Evolutionary conservation across 2,329 filamentous ascomycete genomes (phyloP), one percentile per base, ranked within the genome.

Genomic region (Fusarium sp.): DNA sequence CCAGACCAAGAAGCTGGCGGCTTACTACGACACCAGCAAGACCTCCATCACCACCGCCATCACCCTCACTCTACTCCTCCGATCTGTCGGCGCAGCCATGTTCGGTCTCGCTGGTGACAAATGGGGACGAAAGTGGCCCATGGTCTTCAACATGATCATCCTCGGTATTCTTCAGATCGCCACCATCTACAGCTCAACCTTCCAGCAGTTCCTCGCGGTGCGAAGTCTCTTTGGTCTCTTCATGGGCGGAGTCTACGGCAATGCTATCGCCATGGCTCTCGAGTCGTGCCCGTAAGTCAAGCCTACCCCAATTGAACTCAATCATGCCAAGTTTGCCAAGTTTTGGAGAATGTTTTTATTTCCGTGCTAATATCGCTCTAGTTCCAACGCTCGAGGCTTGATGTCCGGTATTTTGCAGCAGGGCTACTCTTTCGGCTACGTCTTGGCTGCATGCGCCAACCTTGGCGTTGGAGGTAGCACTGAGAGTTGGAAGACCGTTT

Each of bases 361-460:
- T 51, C 68, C 70, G 58, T 63, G 56, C 69, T 78, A 74, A 75
- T 47, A 66, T 56, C 63, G 62, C 26, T 18, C 30, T 72, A 88
- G 87, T 63, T 82, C 84, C 52, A 89, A 93, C 64, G 91, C 93
- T 13, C 88, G 94, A 80, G 94, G 94, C 75, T 85, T 96, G 42
- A 93, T 96, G 89, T 94, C 91, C 20, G 94, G 94, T 61, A 93
- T 96, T 57, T 83, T 96, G 24, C 94, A 96, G 78, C 93, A 95
- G 81, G 94, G 94, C 6, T 95, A 95, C 80, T 92, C 92, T 0
- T 88, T 95, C 72, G 94, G 94, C 38, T 96, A 96, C 78, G 90
- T 96, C 45, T 87, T 94, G 71, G 94, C 94, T 11, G 93, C 93
- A 6, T 92, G 90, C 78, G 90, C 89, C 77, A 95, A 93, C 74